phyloP scores from a whole-genome alignment of 2,329 filamentous ascomycete genomes.

The Gaeumannomyces sp. region DNA sequence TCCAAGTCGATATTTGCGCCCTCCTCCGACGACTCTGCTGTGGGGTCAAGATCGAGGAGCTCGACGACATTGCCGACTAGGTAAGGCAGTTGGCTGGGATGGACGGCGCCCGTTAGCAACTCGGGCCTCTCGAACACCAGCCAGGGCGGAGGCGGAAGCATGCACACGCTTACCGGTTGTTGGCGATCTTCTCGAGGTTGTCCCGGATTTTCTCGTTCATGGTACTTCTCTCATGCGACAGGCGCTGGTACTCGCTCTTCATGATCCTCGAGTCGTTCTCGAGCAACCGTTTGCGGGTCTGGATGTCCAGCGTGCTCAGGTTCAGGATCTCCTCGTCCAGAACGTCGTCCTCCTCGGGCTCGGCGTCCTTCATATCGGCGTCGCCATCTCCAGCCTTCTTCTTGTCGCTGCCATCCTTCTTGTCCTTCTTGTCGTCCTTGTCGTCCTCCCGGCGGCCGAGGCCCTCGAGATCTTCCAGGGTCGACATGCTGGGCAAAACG shows the following conservation, averaged over 20 bases:
- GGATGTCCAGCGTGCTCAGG: conserved; percentile 90
- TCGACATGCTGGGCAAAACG: conserved; percentile 60
- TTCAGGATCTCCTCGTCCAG: conserved; percentile 90
- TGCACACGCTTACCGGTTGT: conserved; percentile 68
- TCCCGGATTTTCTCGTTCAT: conserved; percentile 99
- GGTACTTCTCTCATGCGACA: conserved; percentile 89
- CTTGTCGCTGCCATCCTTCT: conserved; percentile 50
- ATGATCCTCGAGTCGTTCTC: conserved; percentile 99
- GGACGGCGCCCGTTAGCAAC: conserved; percentile 12
- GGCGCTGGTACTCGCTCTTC: conserved; percentile 91
- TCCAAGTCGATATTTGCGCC: conserved; percentile 98
- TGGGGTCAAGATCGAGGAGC: conserved; percentile 91
- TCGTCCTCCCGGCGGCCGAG: conserved; percentile 76
- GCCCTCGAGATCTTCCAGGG: conserved; percentile 86
- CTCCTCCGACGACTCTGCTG: conserved; percentile 91
- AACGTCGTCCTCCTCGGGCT: conserved; percentile 67
- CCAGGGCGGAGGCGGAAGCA: background rate
- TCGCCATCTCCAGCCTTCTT: conserved; percentile 59
- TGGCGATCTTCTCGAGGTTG: conserved; percentile 97
- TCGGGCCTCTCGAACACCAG: background rate
- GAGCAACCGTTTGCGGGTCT: conserved; percentile 81
- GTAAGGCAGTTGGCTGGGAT: conserved; percentile 85
- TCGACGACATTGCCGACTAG: conserved; percentile 98
- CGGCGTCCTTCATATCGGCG: conserved; percentile 85
- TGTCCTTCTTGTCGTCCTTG: conserved; percentile 30